Evolutionary conservation across 352 stramenopile genomes (phyloP).

Genomic region (Pythium biforme): DNA sequence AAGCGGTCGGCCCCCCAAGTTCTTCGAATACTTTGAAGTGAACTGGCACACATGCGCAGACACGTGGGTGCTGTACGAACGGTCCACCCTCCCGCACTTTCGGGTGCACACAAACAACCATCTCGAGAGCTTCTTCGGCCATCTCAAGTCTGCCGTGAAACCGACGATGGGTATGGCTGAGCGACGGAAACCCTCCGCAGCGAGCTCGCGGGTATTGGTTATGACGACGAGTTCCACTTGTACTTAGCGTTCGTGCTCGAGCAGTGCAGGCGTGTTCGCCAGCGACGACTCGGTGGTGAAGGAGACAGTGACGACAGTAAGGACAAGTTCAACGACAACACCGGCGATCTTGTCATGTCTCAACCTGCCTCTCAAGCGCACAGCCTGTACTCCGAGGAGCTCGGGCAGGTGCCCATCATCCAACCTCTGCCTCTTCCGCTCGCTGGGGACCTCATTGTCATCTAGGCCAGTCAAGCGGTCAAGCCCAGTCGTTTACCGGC

Average conservation of each 20-base stretch:
- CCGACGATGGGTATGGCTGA: not conserved
- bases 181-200: not conserved
- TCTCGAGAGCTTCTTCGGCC: not conserved
- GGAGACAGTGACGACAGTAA: not conserved
- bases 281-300: not conserved
- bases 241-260: not conserved
- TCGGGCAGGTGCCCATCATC: not conserved
- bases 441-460: not conserved
- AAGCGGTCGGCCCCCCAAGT: not conserved
- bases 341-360: not conserved
- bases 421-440: not conserved
- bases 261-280: constrained; percentile 2
- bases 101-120: constrained; percentile 19
- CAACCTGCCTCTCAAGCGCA: not conserved
- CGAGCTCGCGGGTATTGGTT: not conserved
- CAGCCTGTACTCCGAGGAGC: constrained; percentile 10
- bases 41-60: constrained; percentile 32
- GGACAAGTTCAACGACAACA: not conserved
- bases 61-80: constrained; percentile 28
- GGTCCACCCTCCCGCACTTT: constrained; percentile 20
- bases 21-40: constrained; percentile 26
- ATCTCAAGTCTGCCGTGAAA: not conserved
- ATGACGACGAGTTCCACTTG: constrained; percentile 1
- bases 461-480: not conserved
- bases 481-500: not conserved